A percentile compares a stretch with the other conserved stretches of the same genome.
Conservation (phyloP, 345 rosid species). For the Euclidium syriacum region DNA sequence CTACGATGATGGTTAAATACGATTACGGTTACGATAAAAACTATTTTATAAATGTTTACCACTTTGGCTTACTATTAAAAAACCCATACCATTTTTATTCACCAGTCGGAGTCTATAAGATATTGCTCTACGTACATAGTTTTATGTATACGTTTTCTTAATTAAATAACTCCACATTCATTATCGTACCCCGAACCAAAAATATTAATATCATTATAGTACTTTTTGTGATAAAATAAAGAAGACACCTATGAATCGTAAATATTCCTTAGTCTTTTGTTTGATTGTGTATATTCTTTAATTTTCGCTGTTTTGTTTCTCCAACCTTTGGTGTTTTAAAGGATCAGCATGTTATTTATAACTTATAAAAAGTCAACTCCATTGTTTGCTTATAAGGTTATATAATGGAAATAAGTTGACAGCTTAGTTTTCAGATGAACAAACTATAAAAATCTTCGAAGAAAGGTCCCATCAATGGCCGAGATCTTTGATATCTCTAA, state of each 20-base stretch:
- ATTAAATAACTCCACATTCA: too few species aligned
- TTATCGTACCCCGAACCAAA: too few species aligned
- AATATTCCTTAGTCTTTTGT: too few species aligned
- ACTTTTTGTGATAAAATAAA: neutral
- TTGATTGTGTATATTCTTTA: neutral
- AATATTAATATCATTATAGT: too few species aligned
- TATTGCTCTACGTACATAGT: too few species aligned
- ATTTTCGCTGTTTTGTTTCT: neutral
- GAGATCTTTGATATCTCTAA: slow-evolving; percentile 11
- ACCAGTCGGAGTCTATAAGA: too few species aligned
- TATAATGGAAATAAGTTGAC: slow-evolving; percentile 14
- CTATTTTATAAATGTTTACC: too few species aligned
- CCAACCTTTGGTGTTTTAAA: neutral
- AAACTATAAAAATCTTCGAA: neutral
- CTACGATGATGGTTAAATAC: too few species aligned
- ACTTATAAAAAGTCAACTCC: slow-evolving; percentile 4
- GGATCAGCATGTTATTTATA: neutral
- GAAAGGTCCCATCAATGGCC: slow-evolving; percentile 11
- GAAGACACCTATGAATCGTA: neutral
- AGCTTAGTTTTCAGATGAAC: neutral
- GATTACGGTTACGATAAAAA: too few species aligned
- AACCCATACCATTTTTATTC: too few species aligned
- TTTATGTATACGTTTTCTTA: too few species aligned
- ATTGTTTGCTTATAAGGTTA: neutral
- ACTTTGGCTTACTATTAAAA: too few species aligned